phyloP scores from a whole-genome alignment of 1,139 yeast genomes.

The Taphrina pruni region DNA sequence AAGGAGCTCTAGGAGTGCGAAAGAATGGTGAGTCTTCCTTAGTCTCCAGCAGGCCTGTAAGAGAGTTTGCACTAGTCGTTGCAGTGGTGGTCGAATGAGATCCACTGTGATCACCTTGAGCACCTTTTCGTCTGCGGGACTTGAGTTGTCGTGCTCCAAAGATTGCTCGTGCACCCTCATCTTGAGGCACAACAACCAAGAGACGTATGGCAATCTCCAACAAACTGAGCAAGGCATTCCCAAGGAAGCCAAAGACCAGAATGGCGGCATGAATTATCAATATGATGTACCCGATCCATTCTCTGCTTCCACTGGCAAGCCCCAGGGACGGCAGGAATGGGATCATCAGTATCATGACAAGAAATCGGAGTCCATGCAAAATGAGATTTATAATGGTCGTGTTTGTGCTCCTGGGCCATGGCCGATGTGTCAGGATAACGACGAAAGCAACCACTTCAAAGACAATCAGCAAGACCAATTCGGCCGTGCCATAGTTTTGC shows the following conservation, averaged over 20 bases:
- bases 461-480: slow-evolving; percentile 50
- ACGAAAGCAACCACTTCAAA: slow-evolving; percentile 49
- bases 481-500: slow-evolving; percentile 53
- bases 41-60: slow-evolving; percentile 22
- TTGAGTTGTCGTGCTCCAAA: slow-evolving; percentile 47
- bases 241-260: slow-evolving; percentile 48
- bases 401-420: slow-evolving; percentile 50
- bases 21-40: slow-evolving; percentile 40
- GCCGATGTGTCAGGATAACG: slow-evolving; percentile 48
- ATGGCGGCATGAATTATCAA: slow-evolving; percentile 51
- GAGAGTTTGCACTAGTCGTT: slow-evolving; percentile 29
- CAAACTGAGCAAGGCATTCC: slow-evolving; percentile 50
- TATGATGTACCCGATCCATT: slow-evolving; percentile 52
- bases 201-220: slow-evolving; percentile 50
- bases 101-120: slow-evolving; percentile 22
- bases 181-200: slow-evolving; percentile 47
- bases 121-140: slow-evolving; percentile 45
- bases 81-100: slow-evolving; percentile 6
- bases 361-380: slow-evolving; percentile 48
- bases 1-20: slow-evolving; percentile 21
- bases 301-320: slow-evolving; percentile 47
- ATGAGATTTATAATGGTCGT: slow-evolving; percentile 50
- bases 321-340: slow-evolving; percentile 49
- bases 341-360: slow-evolving; percentile 49
- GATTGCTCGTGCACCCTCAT: slow-evolving; percentile 45